A percentile compares a stretch with the other conserved stretches of the same genome.
Evolutionary conservation across 176 grass and related monocot genomes (phyloP).

Genomic region (Miscanthus lutarioriparius): DNA sequence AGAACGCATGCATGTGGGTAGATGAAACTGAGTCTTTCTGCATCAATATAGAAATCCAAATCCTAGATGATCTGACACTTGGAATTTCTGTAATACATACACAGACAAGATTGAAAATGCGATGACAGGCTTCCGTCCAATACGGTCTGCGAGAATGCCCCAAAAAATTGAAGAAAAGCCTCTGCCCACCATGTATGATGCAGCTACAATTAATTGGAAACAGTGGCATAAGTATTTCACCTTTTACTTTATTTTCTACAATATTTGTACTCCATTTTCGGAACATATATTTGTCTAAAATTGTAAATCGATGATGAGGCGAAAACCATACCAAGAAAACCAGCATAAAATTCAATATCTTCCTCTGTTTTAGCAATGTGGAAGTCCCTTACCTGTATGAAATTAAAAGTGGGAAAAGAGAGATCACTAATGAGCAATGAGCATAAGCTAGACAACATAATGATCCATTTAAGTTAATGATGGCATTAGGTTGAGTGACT

Average conservation of each 20-base stretch:
- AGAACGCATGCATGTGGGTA: neutral
- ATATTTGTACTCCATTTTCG: neutral
- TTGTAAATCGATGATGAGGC: neutral
- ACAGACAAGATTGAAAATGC: constrained; percentile 44
- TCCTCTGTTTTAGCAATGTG: constrained; percentile 51
- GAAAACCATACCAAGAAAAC: constrained; percentile 48
- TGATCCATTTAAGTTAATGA: neutral
- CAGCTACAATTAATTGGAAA: constrained; percentile 44
- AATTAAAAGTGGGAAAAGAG: neutral
- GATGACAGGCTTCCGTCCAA: constrained; percentile 53
- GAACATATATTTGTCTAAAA: neutral
- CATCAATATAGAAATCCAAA: neutral
- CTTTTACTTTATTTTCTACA: neutral
- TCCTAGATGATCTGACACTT: neutral
- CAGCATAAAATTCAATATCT: constrained; percentile 63
- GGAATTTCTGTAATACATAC: constrained; percentile 25
- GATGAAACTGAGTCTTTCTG: constrained; percentile 6
- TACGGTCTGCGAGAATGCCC: constrained; percentile 46
- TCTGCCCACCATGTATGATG: constrained; percentile 65
- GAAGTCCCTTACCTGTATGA: constrained; percentile 53
- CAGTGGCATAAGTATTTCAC: neutral
- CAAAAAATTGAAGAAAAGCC: constrained; percentile 39
- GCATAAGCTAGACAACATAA: neutral
- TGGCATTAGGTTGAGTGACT: neutral
- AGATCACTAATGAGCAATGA: neutral